Evolutionary conservation across 129 eudicot genomes (phyloP).

Genomic region (Silybum marianum): DNA sequence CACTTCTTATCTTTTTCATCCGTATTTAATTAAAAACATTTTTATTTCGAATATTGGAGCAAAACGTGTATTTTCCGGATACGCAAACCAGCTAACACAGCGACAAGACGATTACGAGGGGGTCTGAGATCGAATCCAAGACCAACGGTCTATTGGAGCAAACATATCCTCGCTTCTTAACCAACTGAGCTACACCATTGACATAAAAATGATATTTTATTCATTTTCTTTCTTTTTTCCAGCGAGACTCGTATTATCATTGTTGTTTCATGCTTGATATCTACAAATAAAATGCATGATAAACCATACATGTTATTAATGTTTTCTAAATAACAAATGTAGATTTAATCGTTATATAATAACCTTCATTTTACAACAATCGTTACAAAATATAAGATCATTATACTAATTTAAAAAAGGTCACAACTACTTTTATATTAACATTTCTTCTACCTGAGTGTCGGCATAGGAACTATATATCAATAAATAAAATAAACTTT

Average conservation of each 20-base stretch:
- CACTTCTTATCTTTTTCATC: background rate
- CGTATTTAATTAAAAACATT: no score
- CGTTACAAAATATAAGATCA: no score
- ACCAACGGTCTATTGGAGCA: no score
- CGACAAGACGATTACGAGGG: no score
- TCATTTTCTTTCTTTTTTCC: no score
- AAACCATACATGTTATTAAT: background rate
- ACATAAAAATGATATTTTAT: no score
- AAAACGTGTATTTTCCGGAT: no score
- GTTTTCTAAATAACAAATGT: background rate
- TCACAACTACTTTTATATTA: background rate
- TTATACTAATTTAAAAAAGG: no score
- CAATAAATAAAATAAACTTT: background rate
- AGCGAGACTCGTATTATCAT: background rate
- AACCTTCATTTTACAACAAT: background rate
- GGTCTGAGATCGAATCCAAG: no score
- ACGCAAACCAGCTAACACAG: no score
- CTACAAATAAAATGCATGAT: background rate
- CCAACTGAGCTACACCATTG: no score
- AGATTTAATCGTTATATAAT: background rate
- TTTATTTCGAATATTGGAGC: background rate
- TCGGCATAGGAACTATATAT: background rate
- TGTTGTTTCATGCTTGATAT: background rate
- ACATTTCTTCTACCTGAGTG: background rate
- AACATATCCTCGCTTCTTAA: no score